phyloP scores from a whole-genome alignment of 2,329 filamentous ascomycete species.

The Sporothrix euskadiensis region DNA sequence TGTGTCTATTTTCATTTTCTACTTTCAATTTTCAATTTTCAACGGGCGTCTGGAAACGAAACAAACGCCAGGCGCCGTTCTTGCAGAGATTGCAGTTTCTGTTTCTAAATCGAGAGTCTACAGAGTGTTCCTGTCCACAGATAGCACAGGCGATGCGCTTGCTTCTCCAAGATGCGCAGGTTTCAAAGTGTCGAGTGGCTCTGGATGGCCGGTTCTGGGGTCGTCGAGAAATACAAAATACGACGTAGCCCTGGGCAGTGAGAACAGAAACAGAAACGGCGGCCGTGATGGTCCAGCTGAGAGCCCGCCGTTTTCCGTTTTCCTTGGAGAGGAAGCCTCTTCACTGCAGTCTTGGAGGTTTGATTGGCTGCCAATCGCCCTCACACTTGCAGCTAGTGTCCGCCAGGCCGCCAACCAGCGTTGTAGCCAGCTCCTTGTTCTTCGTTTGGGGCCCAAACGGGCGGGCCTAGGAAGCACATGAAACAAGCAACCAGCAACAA shows the following conservation, averaged over 20 bases:
- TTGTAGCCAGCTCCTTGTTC: not conserved
- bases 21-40: not conserved
- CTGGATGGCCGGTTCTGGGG: slow-evolving; percentile 15
- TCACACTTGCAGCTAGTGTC: not conserved
- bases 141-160: slow-evolving; percentile 30
- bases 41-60: slow-evolving; percentile 20
- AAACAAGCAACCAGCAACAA: slow-evolving; percentile 36
- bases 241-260: not conserved
- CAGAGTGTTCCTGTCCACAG: not conserved
- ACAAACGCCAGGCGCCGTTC: slow-evolving; percentile 21
- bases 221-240: not conserved
- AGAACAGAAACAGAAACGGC: not conserved
- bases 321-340: not conserved
- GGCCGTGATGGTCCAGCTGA: not conserved
- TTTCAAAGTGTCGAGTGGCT: slow-evolving; percentile 35
- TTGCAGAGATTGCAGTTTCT: not conserved
- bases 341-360: not conserved
- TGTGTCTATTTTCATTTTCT: too few species aligned
- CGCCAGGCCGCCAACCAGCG: slow-evolving; percentile 4
- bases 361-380: slow-evolving; percentile 28
- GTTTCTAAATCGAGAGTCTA: not conserved
- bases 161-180: slow-evolving; percentile 31
- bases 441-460: slow-evolving; percentile 15
- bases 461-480: slow-evolving; percentile 37
- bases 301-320: not conserved